Conservation (phyloP, 768 basidiomycete genomes). For the Phaeotremella skinneri region DNA sequence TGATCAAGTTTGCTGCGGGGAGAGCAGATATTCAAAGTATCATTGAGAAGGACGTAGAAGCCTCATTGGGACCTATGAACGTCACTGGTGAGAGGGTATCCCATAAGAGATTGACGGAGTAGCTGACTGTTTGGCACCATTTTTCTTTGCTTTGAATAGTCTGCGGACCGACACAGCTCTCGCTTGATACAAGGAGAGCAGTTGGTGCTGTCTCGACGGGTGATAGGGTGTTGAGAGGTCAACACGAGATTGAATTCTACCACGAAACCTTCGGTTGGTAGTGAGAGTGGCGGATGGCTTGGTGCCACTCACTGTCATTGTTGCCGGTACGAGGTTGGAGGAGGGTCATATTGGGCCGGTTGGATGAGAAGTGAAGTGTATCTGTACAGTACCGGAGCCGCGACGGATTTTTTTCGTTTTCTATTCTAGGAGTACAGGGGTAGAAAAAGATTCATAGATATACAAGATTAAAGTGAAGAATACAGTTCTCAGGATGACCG, state of each 20-base stretch:
- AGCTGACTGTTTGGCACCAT: background rate
- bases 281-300: no score
- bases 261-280: constrained; percentile 10
- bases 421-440: no score
- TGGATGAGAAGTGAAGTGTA: no score
- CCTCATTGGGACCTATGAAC: background rate
- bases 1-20: background rate
- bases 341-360: no score
- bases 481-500: no score
- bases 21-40: background rate
- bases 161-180: constrained; percentile 5
- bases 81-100: background rate
- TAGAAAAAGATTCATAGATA: no score
- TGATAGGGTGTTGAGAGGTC: constrained; percentile 2
- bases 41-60: background rate
- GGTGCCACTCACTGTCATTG: no score
- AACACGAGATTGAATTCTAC: constrained; percentile 7
- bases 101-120: background rate
- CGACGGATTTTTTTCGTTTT: no score
- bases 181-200: constrained; percentile 5
- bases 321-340: background rate
- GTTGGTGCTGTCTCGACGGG: background rate
- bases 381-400: no score
- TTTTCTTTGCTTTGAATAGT: background rate
- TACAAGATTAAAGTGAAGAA: no score